A percentile compares a stretch with the other conserved stretches of the same genome.
These are phyloP conservation scores for Monosporascus sp. DNA, from an alignment of 2,329 filamentous ascomycete genomes.

Conservation along the genomic window DNA sequence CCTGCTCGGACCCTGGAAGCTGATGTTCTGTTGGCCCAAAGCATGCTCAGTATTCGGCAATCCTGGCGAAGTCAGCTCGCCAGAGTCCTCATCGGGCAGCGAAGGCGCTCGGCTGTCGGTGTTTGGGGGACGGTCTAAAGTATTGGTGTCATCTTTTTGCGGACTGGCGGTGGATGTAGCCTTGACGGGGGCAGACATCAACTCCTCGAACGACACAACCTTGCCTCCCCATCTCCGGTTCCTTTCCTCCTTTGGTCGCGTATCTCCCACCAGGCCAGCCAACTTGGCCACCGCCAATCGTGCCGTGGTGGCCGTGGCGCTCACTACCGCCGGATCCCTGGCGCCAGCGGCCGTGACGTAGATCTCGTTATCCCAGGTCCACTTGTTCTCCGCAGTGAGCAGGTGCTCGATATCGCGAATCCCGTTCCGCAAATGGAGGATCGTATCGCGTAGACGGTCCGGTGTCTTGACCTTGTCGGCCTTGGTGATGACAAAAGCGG, in stretches of 20 bases:
- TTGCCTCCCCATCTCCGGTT: constrained; percentile 33
- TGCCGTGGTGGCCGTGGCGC: constrained; percentile 18
- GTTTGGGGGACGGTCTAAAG: background rate
- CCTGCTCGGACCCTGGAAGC: background rate
- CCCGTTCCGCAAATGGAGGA: constrained; percentile 22
- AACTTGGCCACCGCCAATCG: constrained; percentile 25
- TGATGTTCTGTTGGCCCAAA: background rate
- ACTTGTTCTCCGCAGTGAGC: constrained; percentile 11
- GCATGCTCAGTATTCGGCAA: background rate
- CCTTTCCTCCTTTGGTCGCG: constrained; percentile 20
- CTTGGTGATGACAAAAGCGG: constrained; percentile 51
- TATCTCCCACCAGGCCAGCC: constrained; percentile 22
- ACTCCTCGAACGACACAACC: constrained; percentile 30
- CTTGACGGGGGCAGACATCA: constrained; percentile 17
- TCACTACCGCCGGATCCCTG: constrained; percentile 14
- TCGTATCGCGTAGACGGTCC: constrained; percentile 20
- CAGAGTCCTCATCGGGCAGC: too few relatives aligned
- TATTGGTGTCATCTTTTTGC: background rate
- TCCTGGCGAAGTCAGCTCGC: too few relatives aligned
- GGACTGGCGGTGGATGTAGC: background rate
- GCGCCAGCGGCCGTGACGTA: constrained; percentile 27
- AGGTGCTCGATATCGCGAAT: constrained; percentile 16
- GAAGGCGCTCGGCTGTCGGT: background rate
- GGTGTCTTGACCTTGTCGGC: constrained; percentile 43
- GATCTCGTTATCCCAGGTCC: constrained; percentile 26